phyloP scores from a whole-genome alignment of 495 filamentous ascomycete genomes.

The Amorphotheca resinae region DNA sequence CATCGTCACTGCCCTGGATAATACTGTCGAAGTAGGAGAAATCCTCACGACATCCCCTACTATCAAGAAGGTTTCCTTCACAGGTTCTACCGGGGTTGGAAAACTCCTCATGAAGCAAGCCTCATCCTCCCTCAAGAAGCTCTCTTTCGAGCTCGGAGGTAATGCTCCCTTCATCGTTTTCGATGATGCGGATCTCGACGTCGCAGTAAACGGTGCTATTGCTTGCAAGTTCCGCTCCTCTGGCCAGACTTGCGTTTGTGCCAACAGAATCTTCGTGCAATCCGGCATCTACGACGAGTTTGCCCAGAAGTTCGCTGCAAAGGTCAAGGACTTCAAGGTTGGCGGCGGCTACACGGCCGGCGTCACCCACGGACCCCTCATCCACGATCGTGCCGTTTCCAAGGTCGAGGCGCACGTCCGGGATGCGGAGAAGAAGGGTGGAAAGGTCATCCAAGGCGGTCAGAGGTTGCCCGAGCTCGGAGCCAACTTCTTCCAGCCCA shows the following conservation, averaged over 20 bases:
- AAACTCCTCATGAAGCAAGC: slow-evolving; percentile 80
- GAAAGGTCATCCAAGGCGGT: slow-evolving; percentile 57
- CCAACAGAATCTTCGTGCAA: slow-evolving; percentile 79
- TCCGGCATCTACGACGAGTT: slow-evolving; percentile 69
- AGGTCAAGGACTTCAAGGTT: slow-evolving; percentile 65
- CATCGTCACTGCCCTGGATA: slow-evolving; percentile 57
- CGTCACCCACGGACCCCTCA: slow-evolving; percentile 72
- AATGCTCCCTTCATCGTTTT: slow-evolving; percentile 94
- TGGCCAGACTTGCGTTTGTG: slow-evolving; percentile 85
- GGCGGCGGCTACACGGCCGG: slow-evolving; percentile 60
- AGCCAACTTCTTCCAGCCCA: slow-evolving; percentile 70
- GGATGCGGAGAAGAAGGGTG: slow-evolving; percentile 67
- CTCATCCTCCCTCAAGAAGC: slow-evolving; percentile 69
- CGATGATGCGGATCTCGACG: slow-evolving; percentile 73
- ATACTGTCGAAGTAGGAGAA: slow-evolving; percentile 63
- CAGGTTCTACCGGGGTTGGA: slow-evolving; percentile 76
- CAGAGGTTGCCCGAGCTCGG: slow-evolving; percentile 51
- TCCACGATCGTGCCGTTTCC: slow-evolving; percentile 57
- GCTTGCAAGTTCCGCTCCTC: slow-evolving; percentile 74
- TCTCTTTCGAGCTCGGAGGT: slow-evolving; percentile 78
- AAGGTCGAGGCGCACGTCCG: slow-evolving; percentile 71
- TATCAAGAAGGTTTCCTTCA: slow-evolving; percentile 81
- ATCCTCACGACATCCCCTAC: slow-evolving; percentile 56
- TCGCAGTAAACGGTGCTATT: slow-evolving; percentile 63
- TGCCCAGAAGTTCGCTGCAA: slow-evolving; percentile 52